Evolutionary conservation across 164 flowering plant genomes (phyloP), one percentile per base, ranked within the genome.

Genomic region (Aristolochia fimbriata): DNA sequence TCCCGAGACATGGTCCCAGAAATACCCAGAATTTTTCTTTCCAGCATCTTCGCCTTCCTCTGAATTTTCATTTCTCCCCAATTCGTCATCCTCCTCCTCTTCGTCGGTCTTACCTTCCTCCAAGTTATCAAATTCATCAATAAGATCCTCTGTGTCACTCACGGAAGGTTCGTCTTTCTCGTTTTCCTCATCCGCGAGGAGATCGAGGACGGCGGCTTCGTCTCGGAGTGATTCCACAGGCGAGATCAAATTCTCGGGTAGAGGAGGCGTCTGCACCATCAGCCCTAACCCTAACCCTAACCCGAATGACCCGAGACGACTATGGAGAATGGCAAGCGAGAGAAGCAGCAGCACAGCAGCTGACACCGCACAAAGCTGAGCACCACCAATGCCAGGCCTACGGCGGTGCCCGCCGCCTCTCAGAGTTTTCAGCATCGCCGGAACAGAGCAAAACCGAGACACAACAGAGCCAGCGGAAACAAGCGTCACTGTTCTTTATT

Each of bases 331-430:
- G n/a, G 82, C 65, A 61, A 89, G 87, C 21, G 98, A 92, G 63
- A 87, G 58, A 61, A 92, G 90, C 75, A 92, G 96, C 49, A 92
- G 88, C 15, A 84, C 24, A n/a, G 98, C 96, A n/a, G 96, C 78
- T 48, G 68, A 10, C 2, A 72, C 50, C 58, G 96, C 90, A 81
- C 98, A 92, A 16, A 76, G 48, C 59, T 84, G 86, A 1, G 83
- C 74, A 23, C 87, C 84, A 66, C 78, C 62, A 15, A 58, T 78
- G n/a, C 79, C 80, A 48, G 80, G 85, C 30, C 87, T 30, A 64
- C 68, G 61, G 57, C 49, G 53, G 16, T 37, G 57, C 4, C 20
- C 24, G 37, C 22, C 14, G 20, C 57, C 47, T 22, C 27, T 19
- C 48, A 43, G 27, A 6, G 63, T 15, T 15, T 55, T 55, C 33